These are phyloP conservation scores for Aspergillus coremiiformis DNA, from an alignment of 495 filamentous ascomycete genomes.

Conservation along the genomic window DNA sequence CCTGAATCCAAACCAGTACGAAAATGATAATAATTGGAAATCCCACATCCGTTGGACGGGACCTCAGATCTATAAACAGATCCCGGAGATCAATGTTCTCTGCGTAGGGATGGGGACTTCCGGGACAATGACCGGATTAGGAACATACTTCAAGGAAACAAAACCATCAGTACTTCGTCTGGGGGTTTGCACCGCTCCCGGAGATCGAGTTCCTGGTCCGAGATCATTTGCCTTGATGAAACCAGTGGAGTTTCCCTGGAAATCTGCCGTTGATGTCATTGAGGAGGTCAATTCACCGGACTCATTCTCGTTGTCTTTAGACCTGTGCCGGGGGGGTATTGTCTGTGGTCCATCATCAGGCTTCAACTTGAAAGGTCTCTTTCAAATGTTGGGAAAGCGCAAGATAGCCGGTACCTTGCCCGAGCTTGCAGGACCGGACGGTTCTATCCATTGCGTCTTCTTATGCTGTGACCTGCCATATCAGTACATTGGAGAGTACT, in stretches of 20 bases:
- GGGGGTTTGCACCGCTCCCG: conserved; percentile 48
- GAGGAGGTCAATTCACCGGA: conserved; percentile 48
- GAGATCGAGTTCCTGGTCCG: conserved; percentile 52
- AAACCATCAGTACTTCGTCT: conserved; percentile 46
- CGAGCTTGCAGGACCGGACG: conserved; percentile 38
- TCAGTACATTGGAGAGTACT: conserved; percentile 56
- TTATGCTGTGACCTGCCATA: conserved; percentile 57
- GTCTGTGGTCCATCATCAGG: conserved; percentile 56
- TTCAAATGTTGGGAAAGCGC: conserved; percentile 42
- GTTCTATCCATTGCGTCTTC: conserved; percentile 50
- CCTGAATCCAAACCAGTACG: conserved; percentile 52
- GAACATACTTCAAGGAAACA: conserved; percentile 44
- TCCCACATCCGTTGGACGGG: conserved; percentile 56
- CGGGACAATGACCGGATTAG: conserved; percentile 48
- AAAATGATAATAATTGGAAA: conserved; percentile 53
- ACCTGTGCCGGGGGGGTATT: conserved; percentile 49
- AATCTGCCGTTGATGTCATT: conserved; percentile 43
- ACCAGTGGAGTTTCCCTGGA: conserved; percentile 52
- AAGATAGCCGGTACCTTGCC: conserved; percentile 38
- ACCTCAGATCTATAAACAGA: conserved; percentile 49
- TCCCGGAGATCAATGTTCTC: conserved; percentile 51
- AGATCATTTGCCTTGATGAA: conserved; percentile 45
- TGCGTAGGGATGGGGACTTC: conserved; percentile 52
- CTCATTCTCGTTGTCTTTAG: conserved; percentile 47
- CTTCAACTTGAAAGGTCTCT: conserved; percentile 47